Conservation (phyloP, 768 basidiomycete genomes). For the Suillus tomentosus region DNA sequence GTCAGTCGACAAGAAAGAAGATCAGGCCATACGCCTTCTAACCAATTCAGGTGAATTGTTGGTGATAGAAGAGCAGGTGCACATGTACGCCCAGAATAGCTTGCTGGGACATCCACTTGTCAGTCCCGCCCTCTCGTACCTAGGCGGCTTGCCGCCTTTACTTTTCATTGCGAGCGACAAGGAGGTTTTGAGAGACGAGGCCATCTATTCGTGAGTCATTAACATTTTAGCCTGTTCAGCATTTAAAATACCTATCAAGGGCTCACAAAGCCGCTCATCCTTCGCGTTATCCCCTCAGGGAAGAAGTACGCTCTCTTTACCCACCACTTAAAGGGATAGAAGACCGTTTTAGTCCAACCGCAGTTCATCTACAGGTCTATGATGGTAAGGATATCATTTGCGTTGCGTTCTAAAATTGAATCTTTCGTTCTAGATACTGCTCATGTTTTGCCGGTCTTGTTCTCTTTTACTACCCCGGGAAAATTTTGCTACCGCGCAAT, state of each 20-base stretch:
- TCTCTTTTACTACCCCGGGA: conserved; percentile 74
- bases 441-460: conserved; percentile 73
- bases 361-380: conserved; percentile 91
- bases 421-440: conserved; percentile 53
- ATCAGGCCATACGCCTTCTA: conserved; percentile 48
- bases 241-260: conserved; percentile 36
- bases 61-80: conserved; percentile 69
- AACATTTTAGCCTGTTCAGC: not conserved
- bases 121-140: conserved; percentile 76
- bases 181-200: conserved; percentile 91
- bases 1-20: conserved; percentile 33
- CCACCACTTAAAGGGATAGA: conserved; percentile 60
- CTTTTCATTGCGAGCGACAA: conserved; percentile 84
- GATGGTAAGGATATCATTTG: conserved; percentile 55
- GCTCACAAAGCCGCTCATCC: conserved; percentile 94
- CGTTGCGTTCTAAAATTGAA: conserved; percentile 25
- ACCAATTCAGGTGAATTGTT: conserved; percentile 54
- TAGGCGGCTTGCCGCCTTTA: conserved; percentile 90
- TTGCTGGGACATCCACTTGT: conserved; percentile 79
- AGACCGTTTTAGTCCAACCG: conserved; percentile 56
- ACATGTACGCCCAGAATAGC: conserved; percentile 83
- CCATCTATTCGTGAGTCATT: conserved; percentile 68
- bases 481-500: conserved; percentile 83
- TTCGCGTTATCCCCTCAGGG: conserved; percentile 54
- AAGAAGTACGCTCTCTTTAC: conserved; percentile 52